Base-by-base conservation (phyloP, 306 rosid species). In the Canavalia gladiata region DNA sequence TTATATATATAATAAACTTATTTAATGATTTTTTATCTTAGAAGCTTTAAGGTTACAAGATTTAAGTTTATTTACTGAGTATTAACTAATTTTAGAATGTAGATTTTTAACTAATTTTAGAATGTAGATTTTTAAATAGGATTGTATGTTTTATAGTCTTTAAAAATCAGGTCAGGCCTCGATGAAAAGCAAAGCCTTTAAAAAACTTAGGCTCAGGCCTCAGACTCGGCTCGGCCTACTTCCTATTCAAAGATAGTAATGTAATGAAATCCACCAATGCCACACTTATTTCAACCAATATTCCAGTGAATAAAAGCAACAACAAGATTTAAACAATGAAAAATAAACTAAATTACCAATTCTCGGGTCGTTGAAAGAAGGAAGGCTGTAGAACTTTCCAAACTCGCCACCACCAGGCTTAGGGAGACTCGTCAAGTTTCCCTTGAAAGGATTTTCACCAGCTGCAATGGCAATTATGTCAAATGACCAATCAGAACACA, bases 351-450 rank as follows among this genome's bases (percentile, higher is more conserved):
- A 84, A 47, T 73, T 93, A 96, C 99, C 99, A 41, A 96, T 93
- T 80, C 99, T 85, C 0, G 99, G 97, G 55, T 96, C 98, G 0
- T 92, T 93, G 81, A 96, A 83, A 60, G 99, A 92, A 41, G 99
- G 92, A 79, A 96, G 97, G 77, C 98, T 96, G 78, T 93, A 96
- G 83, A 86, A 93, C 82, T 93, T 96, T 51, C 99, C 99, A 67
- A 86, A 96, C 87, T 93, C 97, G 37, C 99, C 99, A 2, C 99
- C 98, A 35, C 99, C 97, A 8, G 94, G 97, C 88, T 92, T 96
- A 3, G 98, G 97, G 37, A 96, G 98, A 86, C 87, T 88, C 4
- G 97, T 92, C 84, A 96, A 81, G 83, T 87, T 92, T 67, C 62
- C 92, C 89, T 96, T 89, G 93, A 93, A 96, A 76, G 98, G 98